Evolutionary conservation across 345 rosid species (phyloP).

Genomic region (Anacardium occidentale): DNA sequence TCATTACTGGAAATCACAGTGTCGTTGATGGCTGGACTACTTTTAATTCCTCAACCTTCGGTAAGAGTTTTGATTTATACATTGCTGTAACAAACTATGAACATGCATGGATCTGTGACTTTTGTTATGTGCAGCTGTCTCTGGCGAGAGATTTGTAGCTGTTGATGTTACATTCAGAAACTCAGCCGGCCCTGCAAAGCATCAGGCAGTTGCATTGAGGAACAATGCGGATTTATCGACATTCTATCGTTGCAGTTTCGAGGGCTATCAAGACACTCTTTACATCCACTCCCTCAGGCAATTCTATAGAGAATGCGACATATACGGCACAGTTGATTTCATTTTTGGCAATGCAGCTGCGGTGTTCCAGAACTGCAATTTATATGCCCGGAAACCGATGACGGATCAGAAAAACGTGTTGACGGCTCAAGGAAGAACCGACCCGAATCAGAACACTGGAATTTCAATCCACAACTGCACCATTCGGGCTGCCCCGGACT

Average conservation of each 20-base stretch:
- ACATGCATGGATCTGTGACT: background rate
- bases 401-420: constrained; percentile 53
- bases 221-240: constrained; percentile 59
- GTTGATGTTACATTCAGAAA: constrained; percentile 55
- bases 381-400: constrained; percentile 57
- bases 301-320: constrained; percentile 47
- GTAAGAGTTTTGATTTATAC: constrained; percentile 10
- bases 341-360: constrained; percentile 54
- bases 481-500: constrained; percentile 51
- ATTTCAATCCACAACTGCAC: constrained; percentile 64
- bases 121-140: constrained; percentile 39
- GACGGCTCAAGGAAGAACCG: constrained; percentile 66
- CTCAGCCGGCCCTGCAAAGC: constrained; percentile 64
- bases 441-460: constrained; percentile 68
- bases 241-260: constrained; percentile 61
- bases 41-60: constrained; percentile 50
- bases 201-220: constrained; percentile 62
- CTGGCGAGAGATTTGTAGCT: constrained; percentile 57
- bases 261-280: constrained; percentile 59
- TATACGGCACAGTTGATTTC: constrained; percentile 64
- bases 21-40: constrained; percentile 66
- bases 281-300: constrained; percentile 50
- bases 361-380: constrained; percentile 40
- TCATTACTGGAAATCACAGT: constrained; percentile 59
- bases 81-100: too few relatives aligned